Conservation (phyloP, 169 alveolate species). For the Plasmodium gonderi region DNA sequence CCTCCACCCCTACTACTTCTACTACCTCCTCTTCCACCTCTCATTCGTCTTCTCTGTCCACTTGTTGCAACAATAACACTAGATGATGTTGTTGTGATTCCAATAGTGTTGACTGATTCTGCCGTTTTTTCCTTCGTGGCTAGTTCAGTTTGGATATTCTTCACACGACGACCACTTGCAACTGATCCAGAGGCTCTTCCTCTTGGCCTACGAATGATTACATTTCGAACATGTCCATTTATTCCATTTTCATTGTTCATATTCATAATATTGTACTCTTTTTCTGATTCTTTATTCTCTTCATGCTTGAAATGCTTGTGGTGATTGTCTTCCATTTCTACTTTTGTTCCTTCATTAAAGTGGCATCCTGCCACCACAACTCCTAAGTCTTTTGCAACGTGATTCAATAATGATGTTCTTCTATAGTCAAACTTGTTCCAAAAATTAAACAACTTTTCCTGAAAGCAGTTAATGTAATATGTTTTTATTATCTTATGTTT, state of each 20-base stretch:
- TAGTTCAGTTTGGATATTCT: too few relatives aligned
- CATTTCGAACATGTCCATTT: background rate
- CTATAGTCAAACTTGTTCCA: background rate
- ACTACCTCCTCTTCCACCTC: background rate
- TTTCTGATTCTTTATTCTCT: background rate
- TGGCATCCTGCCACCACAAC: too few relatives aligned
- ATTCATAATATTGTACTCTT: background rate
- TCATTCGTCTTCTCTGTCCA: background rate
- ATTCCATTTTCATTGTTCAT: background rate
- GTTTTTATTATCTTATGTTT: slow-evolving; percentile 19
- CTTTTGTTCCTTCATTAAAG: background rate
- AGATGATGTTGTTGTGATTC: background rate
- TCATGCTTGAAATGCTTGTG: background rate
- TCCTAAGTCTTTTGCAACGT: too few relatives aligned
- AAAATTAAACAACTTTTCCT: background rate
- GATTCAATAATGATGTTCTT: too few relatives aligned
- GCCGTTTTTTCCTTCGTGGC: too few relatives aligned
- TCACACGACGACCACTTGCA: background rate
- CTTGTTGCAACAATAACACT: background rate
- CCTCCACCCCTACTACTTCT: background rate
- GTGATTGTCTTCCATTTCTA: background rate
- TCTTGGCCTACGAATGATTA: background rate
- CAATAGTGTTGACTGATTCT: background rate
- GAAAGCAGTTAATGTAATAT: background rate
- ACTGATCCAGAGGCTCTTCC: background rate